Conservation (phyloP, 1,139 yeast species). For the Saccharomyces hybrid region DNA sequence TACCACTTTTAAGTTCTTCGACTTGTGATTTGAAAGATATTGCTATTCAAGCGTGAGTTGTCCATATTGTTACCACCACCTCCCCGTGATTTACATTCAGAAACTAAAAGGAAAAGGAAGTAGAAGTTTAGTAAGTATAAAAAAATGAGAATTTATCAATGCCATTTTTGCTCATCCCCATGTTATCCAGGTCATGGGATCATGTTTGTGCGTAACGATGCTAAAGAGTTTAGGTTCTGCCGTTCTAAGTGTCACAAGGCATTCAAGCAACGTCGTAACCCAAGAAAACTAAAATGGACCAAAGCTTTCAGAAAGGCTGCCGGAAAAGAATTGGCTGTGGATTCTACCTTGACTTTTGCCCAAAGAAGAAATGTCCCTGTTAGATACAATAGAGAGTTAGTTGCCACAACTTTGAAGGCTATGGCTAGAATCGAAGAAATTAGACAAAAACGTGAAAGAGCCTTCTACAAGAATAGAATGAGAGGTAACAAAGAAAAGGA, state of each 20-base stretch:
- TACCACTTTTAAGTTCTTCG: not conserved
- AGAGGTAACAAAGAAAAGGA: conserved; percentile 89
- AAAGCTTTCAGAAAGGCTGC: conserved; percentile 99
- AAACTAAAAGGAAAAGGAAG: not conserved
- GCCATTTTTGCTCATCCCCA: conserved; percentile 97
- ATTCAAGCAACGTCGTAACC: conserved; percentile 97
- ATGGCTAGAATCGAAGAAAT: conserved; percentile 96
- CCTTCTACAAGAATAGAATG: conserved; percentile 99
- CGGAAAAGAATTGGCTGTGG: conserved; percentile 97
- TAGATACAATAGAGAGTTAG: conserved; percentile 93
- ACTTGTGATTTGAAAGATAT: not conserved
- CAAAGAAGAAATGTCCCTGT: conserved; percentile 98
- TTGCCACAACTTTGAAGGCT: conserved; percentile 86
- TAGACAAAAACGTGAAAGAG: conserved; percentile 93
- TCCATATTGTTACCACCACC: not conserved
- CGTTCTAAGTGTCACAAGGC: conserved; percentile 97
- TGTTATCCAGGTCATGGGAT: conserved; percentile 97
- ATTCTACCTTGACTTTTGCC: conserved; percentile 90
- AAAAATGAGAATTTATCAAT: conserved; percentile 81
- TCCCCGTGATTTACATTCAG: not conserved
- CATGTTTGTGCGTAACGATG: conserved; percentile 96
- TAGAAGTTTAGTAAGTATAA: not conserved
- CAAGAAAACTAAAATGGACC: conserved; percentile 97
- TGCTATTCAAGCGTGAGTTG: not conserved
- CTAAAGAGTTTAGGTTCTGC: conserved; percentile 94